A percentile compares a stretch with the other conserved stretches of the same genome.
These are phyloP conservation scores for Mrakia gelida DNA, from an alignment of 768 basidiomycete species.

Conservation along the genomic window DNA sequence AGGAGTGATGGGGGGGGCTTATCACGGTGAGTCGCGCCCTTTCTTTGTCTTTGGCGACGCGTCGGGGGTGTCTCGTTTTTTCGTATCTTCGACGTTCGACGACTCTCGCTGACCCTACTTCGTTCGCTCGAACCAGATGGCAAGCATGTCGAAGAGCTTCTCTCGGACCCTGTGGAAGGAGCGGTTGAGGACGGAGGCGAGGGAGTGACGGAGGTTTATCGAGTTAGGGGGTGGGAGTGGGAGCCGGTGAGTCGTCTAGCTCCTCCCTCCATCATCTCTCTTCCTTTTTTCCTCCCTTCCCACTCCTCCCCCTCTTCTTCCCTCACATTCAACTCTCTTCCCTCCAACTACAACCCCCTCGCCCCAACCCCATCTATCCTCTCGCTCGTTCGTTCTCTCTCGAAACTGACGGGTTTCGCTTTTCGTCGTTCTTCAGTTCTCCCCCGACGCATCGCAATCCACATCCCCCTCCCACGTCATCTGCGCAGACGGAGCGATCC, in stretches of 20 bases:
- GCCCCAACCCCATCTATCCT: too few species aligned
- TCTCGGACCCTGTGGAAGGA: not conserved
- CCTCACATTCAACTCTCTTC: not conserved
- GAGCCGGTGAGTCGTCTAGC: not conserved
- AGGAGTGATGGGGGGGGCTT: constrained; percentile 62
- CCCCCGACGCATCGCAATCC: too few species aligned
- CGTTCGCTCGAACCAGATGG: not conserved
- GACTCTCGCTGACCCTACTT: too few species aligned
- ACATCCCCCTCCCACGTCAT: constrained; percentile 3
- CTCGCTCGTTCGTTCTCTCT: not conserved
- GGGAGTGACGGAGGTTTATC: constrained; percentile 3
- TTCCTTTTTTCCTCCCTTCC: not conserved
- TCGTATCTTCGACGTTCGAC: too few species aligned
- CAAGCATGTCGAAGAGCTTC: not conserved
- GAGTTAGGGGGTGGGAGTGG: not conserved
- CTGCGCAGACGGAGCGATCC: constrained; percentile 30
- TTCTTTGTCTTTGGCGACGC: too few species aligned
- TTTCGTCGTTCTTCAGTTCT: not conserved
- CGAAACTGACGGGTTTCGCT: too few species aligned
- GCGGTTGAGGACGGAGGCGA: not conserved
- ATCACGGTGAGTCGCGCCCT: constrained; percentile 49
- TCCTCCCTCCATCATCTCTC: too few species aligned
- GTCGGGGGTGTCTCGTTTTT: too few species aligned
- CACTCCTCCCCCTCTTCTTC: too few species aligned
- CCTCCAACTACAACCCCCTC: too few species aligned